phyloP scores from a whole-genome alignment of 495 filamentous ascomycete genomes.

The Penicillium chermesinum region DNA sequence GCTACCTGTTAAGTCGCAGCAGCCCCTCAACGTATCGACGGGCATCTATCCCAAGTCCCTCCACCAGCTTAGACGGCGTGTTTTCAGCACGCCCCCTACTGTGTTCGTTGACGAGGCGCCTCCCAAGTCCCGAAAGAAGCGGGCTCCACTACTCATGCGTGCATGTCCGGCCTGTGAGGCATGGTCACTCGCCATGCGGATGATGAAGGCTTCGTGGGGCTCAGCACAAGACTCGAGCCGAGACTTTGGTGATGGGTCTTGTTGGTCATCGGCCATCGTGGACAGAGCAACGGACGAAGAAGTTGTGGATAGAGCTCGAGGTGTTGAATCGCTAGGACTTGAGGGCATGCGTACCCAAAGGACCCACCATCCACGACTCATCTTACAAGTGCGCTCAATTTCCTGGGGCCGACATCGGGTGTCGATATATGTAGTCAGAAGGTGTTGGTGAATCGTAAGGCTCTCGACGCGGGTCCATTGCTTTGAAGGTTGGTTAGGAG shows the following conservation, averaged over 20 bases:
- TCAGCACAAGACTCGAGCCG: neutral
- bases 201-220: constrained; percentile 70
- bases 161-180: constrained; percentile 23
- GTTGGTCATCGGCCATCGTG: constrained; percentile 19
- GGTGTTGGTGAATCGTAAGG: constrained; percentile 82
- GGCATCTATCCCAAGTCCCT: constrained; percentile 85
- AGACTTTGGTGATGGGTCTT: neutral
- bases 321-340: constrained; percentile 18
- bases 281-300: constrained; percentile 15
- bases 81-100: constrained; percentile 35
- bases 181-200: constrained; percentile 72
- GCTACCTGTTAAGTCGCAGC: constrained; percentile 66
- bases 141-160: constrained; percentile 37
- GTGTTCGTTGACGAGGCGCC: constrained; percentile 28
- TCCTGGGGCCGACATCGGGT: constrained; percentile 57
- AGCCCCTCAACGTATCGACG: constrained; percentile 79
- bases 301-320: constrained; percentile 14
- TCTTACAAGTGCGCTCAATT: constrained; percentile 86
- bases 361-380: constrained; percentile 90
- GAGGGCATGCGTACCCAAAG: constrained; percentile 75
- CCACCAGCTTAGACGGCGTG: constrained; percentile 62
- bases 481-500: constrained; percentile 54
- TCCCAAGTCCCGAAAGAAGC: constrained; percentile 46
- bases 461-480: constrained; percentile 78
- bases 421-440: constrained; percentile 67